Percentiles rank a stretch among this genome's conserved stretches.
Conservation (phyloP, 371 early-diverging fungal genomes). For the Mortierella sp. region DNA sequence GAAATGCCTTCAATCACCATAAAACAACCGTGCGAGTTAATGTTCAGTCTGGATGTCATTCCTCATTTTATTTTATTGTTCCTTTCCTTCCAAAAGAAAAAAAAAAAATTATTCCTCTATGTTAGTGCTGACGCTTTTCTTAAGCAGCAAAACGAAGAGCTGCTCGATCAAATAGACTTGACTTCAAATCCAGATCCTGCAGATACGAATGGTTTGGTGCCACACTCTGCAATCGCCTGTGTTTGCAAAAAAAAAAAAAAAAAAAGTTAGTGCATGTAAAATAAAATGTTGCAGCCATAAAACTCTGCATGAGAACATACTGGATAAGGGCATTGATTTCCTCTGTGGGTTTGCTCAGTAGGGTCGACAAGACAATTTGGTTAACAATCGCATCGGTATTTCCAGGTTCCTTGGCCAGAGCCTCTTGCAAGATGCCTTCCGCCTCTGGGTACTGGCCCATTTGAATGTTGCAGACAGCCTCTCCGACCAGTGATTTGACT, state of each 20-base stretch:
- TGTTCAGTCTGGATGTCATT: too few species aligned
- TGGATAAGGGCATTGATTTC: slow-evolving; percentile 73
- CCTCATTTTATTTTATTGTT: too few species aligned
- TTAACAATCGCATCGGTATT: slow-evolving; percentile 93
- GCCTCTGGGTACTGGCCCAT: slow-evolving; percentile 90
- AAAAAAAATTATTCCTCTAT: too few species aligned
- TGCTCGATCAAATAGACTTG: too few species aligned
- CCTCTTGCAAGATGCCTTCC: slow-evolving; percentile 84
- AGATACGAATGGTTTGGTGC: too few species aligned
- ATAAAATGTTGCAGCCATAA: not conserved
- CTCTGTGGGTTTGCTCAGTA: slow-evolving; percentile 79
- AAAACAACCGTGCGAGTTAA: too few species aligned
- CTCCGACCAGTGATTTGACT: slow-evolving; percentile 81
- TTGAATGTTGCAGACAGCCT: slow-evolving; percentile 89
- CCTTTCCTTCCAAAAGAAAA: too few species aligned
- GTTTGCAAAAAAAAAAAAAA: not conserved
- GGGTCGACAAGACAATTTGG: slow-evolving; percentile 77
- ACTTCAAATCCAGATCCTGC: too few species aligned
- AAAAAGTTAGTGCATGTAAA: not conserved
- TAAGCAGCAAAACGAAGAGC: too few species aligned
- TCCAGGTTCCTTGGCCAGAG: slow-evolving; percentile 79
- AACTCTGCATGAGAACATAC: slow-evolving; percentile 59
- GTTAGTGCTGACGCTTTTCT: too few species aligned
- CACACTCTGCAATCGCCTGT: too few species aligned
- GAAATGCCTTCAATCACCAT: too few species aligned